Base-by-base conservation (phyloP, 129 eudicot genomes). In the Tanacetum coccineum region DNA sequence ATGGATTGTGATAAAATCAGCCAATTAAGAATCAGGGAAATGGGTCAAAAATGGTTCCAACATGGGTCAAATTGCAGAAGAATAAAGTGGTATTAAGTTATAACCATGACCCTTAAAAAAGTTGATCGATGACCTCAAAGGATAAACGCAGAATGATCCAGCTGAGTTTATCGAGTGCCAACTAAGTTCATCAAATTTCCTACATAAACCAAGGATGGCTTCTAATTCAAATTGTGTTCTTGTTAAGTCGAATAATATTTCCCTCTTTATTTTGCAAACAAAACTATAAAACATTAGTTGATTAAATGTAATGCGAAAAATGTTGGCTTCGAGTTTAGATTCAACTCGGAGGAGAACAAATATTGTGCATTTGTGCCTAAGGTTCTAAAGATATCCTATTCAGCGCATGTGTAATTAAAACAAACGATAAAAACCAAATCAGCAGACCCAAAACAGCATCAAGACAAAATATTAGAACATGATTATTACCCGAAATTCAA, bases 401-500 rank as follows among this genome's bases (percentile, higher is more conserved):
- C n/a, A n/a, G n/a, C n/a, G n/a, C n/a, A n/a, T n/a, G n/a, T n/a
- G n/a, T n/a, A n/a, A n/a, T n/a, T n/a, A n/a, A n/a, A n/a, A 25
- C 9, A 45, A 6, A 39, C 10, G 6, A 9, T 58, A 59, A 4
- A 70, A 57, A 26, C 48, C 30, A 60, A 14, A n/a, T 47, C 59
- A 45, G 8, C 59, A 57, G 13, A 59, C 6, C 20, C 39, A 4
- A 68, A 54, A 20, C 32, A 67, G 15, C 62, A 67, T 32, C 63
- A 67, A 12, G 48, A 49, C 68, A 19, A n/a, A n/a, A 68, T 61
- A 59, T 59, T 55, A 67, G 36, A 67, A 18, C 55, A 17, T 36
- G 58, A 75, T 75, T 75, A 75, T 75, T 68, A 75, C 73, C 40
- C 6, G 2, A 60, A 12, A 51, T 72, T 32, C 22, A 30, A 40